Percentiles rank a stretch among this genome's conserved stretches.
These are phyloP conservation scores for Candida buenavistaensis DNA, from an alignment of 1,139 yeast genomes.

Conservation along the genomic window DNA sequence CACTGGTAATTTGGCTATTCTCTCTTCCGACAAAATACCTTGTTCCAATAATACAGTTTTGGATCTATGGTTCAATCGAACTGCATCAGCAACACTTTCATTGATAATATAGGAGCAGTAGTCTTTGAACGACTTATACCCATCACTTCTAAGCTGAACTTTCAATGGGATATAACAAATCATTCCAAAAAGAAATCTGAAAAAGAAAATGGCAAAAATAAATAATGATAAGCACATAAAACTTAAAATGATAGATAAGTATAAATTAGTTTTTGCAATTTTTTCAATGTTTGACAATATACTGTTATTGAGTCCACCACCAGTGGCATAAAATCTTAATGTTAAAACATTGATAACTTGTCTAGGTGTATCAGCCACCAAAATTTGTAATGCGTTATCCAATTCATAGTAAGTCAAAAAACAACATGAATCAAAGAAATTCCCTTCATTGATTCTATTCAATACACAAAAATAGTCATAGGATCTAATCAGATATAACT, in stretches of 20 bases:
- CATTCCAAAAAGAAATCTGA: constrained; percentile 59
- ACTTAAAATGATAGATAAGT: constrained; percentile 69
- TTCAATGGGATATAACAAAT: constrained; percentile 56
- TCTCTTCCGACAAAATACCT: constrained; percentile 26
- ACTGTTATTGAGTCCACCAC: constrained; percentile 39
- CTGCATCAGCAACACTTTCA: constrained; percentile 51
- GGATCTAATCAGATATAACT: constrained; percentile 52
- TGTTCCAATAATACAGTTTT: constrained; percentile 31
- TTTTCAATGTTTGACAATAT: constrained; percentile 53
- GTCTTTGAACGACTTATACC: constrained; percentile 47
- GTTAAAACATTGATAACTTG: constrained; percentile 83
- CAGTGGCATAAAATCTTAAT: constrained; percentile 54
- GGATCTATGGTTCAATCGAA: constrained; percentile 48
- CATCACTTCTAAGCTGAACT: constrained; percentile 39
- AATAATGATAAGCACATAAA: constrained; percentile 74
- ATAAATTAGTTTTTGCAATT: constrained; percentile 60
- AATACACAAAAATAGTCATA: constrained; percentile 75
- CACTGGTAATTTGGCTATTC: constrained; percentile 12
- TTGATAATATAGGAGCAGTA: constrained; percentile 61
- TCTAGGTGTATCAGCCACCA: constrained; percentile 85
- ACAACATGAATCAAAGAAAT: constrained; percentile 65
- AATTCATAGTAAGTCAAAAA: constrained; percentile 68
- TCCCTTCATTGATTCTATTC: constrained; percentile 65
- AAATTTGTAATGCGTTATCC: constrained; percentile 60
- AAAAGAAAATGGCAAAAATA: constrained; percentile 73